Evolutionary conservation across 2,329 filamentous ascomycete species (phyloP).

Genomic region (Hypoxylon sp.): DNA sequence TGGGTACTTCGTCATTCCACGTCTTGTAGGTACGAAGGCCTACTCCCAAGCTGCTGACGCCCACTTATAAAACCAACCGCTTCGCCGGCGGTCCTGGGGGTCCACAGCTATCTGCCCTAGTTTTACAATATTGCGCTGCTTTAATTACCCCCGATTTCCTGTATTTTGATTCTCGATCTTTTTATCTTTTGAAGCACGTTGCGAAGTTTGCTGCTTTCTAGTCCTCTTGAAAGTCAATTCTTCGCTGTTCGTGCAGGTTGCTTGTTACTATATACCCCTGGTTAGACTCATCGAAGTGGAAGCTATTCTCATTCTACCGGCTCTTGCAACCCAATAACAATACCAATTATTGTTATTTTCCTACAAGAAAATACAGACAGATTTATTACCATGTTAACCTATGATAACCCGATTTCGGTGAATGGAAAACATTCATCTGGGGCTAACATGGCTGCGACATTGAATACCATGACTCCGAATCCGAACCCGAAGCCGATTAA

Average conservation of each 20-base stretch:
- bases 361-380: constrained; percentile 2
- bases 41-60: constrained; percentile 35
- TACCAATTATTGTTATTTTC: constrained; percentile 1
- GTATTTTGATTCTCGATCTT: constrained; percentile 33
- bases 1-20: constrained; percentile 45
- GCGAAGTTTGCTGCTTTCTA: constrained; percentile 21
- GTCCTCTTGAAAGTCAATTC: constrained; percentile 17
- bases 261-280: constrained; percentile 27
- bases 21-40: constrained; percentile 16
- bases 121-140: constrained; percentile 44
- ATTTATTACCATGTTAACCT: constrained; percentile 63
- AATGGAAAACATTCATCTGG: constrained; percentile 57
- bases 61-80: constrained; percentile 46
- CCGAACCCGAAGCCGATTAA: constrained; percentile 53
- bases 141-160: constrained; percentile 46
- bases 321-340: constrained; percentile 15
- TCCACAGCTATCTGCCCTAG: constrained; percentile 42
- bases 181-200: constrained; percentile 24
- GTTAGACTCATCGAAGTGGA: constrained; percentile 20
- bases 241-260: constrained; percentile 22
- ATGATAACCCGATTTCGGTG: constrained; percentile 63
- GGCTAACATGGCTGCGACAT: constrained; percentile 51
- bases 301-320: constrained; percentile 3
- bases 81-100: constrained; percentile 41
- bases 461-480: constrained; percentile 50